A percentile compares a stretch with the other conserved stretches of the same genome.
Evolutionary conservation across 305 asterid genomes (phyloP).

Genomic region (Fraxinus platypoda): DNA sequence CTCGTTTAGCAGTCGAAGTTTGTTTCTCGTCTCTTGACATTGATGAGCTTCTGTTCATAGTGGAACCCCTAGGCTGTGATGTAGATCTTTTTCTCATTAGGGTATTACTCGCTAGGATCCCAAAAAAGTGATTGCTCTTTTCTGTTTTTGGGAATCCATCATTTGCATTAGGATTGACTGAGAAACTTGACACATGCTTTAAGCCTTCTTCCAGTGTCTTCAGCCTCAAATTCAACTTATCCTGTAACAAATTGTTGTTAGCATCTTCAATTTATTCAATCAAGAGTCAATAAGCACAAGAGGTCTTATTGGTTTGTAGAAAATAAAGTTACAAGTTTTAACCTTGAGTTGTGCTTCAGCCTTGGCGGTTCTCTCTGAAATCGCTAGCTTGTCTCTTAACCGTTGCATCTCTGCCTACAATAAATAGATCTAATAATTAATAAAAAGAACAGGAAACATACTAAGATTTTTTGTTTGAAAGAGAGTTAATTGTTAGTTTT

Average conservation of each 20-base stretch:
- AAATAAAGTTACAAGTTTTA: constrained; percentile 8
- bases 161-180: constrained; percentile 23
- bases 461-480: neutral
- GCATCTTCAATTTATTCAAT: constrained; percentile 16
- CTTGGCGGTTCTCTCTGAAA: constrained; percentile 73
- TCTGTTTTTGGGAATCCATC: constrained; percentile 45
- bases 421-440: constrained; percentile 12
- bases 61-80: constrained; percentile 69
- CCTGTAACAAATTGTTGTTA: constrained; percentile 38
- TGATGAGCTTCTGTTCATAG: constrained; percentile 31
- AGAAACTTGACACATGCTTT: constrained; percentile 36
- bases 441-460: neutral
- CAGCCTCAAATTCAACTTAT: constrained; percentile 79
- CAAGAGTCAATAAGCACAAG: neutral
- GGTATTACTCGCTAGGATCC: constrained; percentile 59
- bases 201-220: constrained; percentile 80
- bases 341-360: constrained; percentile 89
- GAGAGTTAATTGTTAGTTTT: neutral
- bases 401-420: constrained; percentile 84
- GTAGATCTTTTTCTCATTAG: constrained; percentile 49
- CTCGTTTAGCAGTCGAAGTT: constrained; percentile 8
- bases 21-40: constrained; percentile 30
- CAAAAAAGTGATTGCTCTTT: constrained; percentile 52
- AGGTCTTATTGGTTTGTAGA: neutral
- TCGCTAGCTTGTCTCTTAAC: constrained; percentile 64